These are phyloP conservation scores for Phoenix dactylifera DNA, from an alignment of 176 grass and related monocot genomes.

Conservation along the genomic window DNA sequence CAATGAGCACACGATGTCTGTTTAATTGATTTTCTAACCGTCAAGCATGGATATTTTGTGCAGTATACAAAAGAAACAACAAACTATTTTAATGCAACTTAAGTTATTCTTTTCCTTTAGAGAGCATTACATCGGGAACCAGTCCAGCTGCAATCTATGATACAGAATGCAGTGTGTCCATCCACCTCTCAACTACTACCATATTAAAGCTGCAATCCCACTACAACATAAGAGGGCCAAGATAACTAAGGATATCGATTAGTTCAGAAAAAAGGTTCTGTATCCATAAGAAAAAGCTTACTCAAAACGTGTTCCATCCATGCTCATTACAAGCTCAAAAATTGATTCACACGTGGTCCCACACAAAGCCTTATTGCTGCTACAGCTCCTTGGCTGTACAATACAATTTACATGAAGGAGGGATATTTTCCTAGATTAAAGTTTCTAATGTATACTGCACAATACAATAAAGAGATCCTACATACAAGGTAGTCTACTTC, in stretches of 20 bases:
- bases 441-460: too few species aligned
- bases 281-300: conserved; percentile 25
- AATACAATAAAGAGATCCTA: conserved; percentile 20
- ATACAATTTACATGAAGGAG: too few species aligned
- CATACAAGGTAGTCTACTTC: conserved; percentile 98
- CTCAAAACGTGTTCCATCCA: conserved; percentile 92
- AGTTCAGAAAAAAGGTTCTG: too few species aligned
- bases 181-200: conserved; percentile 97
- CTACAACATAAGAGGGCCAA: conserved; percentile 16
- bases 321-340: conserved; percentile 98
- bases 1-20: too few species aligned
- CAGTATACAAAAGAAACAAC: too few species aligned
- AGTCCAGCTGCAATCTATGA: conserved; percentile 91
- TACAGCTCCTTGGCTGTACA: conserved; percentile 76
- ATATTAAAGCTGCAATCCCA: conserved; percentile 99
- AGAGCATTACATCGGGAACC: conserved; percentile 75
- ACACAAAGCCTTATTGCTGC: conserved; percentile 98
- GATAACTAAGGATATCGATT: not conserved
- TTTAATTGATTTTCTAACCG: too few species aligned
- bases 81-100: too few species aligned
- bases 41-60: too few species aligned
- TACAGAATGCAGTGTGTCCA: conserved; percentile 92
- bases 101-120: not conserved
- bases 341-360: conserved; percentile 80
- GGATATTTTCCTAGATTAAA: too few species aligned